These are phyloP conservation scores for Fusarium sp. DNA, from an alignment of 2,329 filamentous ascomycete genomes.

Conservation along the genomic window DNA sequence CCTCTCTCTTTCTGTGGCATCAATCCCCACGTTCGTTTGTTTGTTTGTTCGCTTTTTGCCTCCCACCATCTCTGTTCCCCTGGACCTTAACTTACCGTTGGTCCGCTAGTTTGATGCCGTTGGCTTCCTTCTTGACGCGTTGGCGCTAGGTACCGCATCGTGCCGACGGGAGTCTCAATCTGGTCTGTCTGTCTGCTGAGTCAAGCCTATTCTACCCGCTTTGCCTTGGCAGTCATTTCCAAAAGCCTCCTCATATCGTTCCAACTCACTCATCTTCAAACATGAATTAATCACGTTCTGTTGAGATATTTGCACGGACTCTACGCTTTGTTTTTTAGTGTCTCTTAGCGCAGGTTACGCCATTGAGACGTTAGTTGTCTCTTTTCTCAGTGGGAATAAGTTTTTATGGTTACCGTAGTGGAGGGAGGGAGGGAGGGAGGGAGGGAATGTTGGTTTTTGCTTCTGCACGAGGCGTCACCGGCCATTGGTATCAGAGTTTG, in stretches of 20 bases:
- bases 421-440: not conserved
- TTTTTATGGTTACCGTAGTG: not conserved
- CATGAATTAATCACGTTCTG: too few relatives aligned
- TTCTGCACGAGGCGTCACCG: not conserved
- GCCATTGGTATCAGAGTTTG: conserved; percentile 11
- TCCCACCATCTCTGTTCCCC: conserved; percentile 18
- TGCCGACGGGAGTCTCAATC: not conserved
- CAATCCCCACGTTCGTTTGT: conserved; percentile 9
- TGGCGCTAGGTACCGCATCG: not conserved
- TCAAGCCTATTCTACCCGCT: not conserved
- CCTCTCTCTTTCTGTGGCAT: not conserved
- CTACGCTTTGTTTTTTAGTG: not conserved
- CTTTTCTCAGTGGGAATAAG: conserved; percentile 20
- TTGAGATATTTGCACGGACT: not conserved
- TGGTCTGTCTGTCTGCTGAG: not conserved
- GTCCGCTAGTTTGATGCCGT: not conserved
- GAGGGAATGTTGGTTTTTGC: not conserved
- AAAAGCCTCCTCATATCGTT: not conserved
- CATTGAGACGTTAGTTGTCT: conserved; percentile 27
- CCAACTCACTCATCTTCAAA: not conserved
- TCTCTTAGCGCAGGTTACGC: not conserved
- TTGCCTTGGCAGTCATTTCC: not conserved
- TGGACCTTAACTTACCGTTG: conserved; percentile 5
- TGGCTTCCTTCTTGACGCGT: not conserved
- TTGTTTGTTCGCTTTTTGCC: not conserved